These are phyloP conservation scores for Lipomyces starkeyi DNA, from an alignment of 805 yeast genomes.

Conservation along the genomic window DNA sequence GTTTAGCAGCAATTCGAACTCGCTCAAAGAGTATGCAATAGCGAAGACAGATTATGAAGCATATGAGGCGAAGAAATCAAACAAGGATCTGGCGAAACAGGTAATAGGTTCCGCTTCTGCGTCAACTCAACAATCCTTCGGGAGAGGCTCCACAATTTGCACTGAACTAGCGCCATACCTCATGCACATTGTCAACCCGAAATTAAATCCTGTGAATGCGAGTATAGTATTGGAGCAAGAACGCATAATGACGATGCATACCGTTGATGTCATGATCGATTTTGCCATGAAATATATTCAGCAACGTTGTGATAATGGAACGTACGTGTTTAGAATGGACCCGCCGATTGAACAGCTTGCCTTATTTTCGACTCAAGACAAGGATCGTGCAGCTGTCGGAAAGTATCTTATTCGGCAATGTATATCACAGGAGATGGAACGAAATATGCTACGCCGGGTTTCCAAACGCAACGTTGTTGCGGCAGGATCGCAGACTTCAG, in stretches of 20 bases:
- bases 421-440: slow-evolving; percentile 20
- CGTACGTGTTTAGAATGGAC: slow-evolving; percentile 43
- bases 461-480: background rate
- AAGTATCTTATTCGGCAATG: slow-evolving; percentile 27
- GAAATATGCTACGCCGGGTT: background rate
- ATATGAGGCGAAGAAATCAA: slow-evolving; percentile 43
- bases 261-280: slow-evolving; percentile 40
- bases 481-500: background rate
- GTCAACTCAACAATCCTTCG: slow-evolving; percentile 28
- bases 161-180: slow-evolving; percentile 46
- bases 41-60: slow-evolving; percentile 33
- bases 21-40: slow-evolving; percentile 37
- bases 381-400: slow-evolving; percentile 25
- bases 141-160: slow-evolving; percentile 25
- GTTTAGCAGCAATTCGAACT: slow-evolving; percentile 50
- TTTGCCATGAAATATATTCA: slow-evolving; percentile 38
- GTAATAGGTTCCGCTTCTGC: slow-evolving; percentile 38
- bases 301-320: slow-evolving; percentile 44
- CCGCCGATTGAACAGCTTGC: slow-evolving; percentile 47
- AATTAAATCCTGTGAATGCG: slow-evolving; percentile 36
- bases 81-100: slow-evolving; percentile 44
- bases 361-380: slow-evolving; percentile 22
- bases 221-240: slow-evolving; percentile 18
- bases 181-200: slow-evolving; percentile 41
- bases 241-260: slow-evolving; percentile 15